A percentile compares a stretch with the other conserved stretches of the same genome.
These are phyloP conservation scores for Naganishia vishniacii DNA, from an alignment of 768 basidiomycete genomes.

Conservation along the genomic window DNA sequence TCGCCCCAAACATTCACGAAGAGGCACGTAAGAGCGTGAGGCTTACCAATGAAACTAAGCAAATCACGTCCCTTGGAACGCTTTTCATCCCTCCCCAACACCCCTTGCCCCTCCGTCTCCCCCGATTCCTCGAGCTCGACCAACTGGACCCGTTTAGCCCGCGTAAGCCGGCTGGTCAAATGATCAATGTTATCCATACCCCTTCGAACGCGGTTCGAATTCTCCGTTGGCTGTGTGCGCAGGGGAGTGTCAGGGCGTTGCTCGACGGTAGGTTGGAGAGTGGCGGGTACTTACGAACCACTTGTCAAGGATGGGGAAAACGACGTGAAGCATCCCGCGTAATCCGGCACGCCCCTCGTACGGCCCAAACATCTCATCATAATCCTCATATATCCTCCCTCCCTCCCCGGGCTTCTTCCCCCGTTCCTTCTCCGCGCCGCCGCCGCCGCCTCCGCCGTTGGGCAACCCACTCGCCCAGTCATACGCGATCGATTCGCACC, in stretches of 20 bases:
- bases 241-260: background rate
- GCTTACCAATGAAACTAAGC: background rate
- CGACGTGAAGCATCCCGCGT: background rate
- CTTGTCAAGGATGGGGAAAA: background rate
- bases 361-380: background rate
- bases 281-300: background rate
- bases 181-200: conserved; percentile 9
- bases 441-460: too few relatives aligned
- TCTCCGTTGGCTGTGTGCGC: conserved; percentile 2
- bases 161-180: background rate
- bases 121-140: background rate
- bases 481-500: background rate
- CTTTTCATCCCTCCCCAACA: background rate
- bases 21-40: background rate
- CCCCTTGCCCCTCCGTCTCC: background rate
- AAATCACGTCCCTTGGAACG: background rate
- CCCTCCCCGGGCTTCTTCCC: background rate
- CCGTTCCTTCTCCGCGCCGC: too few relatives aligned
- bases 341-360: background rate
- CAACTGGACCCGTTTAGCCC: background rate
- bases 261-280: background rate
- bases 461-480: background rate
- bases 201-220: background rate
- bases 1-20: too few relatives aligned
- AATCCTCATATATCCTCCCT: background rate